Conservation (phyloP, 1,284 basidiomycete genomes). For the Trametes hirsuta region DNA sequence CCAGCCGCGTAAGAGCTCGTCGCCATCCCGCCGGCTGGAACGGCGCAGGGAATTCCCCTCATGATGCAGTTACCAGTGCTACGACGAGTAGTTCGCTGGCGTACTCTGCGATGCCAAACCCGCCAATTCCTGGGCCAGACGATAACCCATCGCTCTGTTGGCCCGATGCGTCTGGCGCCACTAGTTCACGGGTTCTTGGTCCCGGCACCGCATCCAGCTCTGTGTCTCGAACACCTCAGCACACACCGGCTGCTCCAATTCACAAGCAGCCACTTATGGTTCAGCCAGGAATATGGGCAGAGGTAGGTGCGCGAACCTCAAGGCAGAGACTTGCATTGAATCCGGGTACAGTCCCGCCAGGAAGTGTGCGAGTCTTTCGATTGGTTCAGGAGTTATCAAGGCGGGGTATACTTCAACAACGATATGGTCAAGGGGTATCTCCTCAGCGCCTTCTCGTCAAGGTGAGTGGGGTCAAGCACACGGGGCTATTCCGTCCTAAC, state of each 20-base stretch:
- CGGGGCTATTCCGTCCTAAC: background rate
- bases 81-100: no score
- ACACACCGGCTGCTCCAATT: background rate
- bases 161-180: no score
- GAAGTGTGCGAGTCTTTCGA: constrained; percentile 78
- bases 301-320: constrained; percentile 31
- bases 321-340: background rate
- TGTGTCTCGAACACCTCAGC: background rate
- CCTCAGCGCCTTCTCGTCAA: constrained; percentile 66
- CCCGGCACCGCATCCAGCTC: no score
- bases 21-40: background rate
- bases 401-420: constrained; percentile 72
- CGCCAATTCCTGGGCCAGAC: no score
- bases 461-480: constrained; percentile 41
- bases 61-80: no score
- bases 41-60: background rate
- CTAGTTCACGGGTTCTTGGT: no score
- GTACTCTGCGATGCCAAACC: no score
- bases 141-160: no score
- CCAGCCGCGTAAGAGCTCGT: background rate
- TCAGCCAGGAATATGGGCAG: constrained; percentile 39
- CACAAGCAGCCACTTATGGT: constrained; percentile 12
- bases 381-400: constrained; percentile 76
- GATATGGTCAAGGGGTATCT: constrained; percentile 72
- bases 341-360: constrained; percentile 63